Conservation (phyloP, 1,284 basidiomycete genomes). For the Volvariella volvacea region DNA sequence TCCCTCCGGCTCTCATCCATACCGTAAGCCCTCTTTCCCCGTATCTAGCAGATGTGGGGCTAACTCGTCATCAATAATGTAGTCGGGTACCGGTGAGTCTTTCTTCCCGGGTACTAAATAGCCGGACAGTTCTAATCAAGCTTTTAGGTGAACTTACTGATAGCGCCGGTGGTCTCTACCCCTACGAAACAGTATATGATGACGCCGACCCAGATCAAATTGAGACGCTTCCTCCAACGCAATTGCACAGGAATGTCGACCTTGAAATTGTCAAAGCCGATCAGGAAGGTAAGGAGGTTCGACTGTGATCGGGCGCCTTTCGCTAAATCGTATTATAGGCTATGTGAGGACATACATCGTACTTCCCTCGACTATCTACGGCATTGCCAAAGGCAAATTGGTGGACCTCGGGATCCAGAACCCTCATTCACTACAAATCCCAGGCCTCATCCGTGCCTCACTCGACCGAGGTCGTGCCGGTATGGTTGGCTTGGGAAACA, state of each 20-base stretch:
- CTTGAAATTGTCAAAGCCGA: conserved; percentile 27
- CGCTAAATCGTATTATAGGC: conserved; percentile 19
- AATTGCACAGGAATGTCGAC: conserved; percentile 32
- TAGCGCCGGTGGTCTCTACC: conserved; percentile 25
- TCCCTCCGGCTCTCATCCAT: conserved; percentile 40
- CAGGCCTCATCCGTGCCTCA: conserved; percentile 26
- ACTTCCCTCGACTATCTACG: conserved; percentile 40
- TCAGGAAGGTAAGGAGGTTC: conserved; percentile 20
- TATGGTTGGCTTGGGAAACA: conserved; percentile 38
- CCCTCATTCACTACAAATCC: conserved; percentile 34
- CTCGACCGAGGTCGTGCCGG: conserved; percentile 34
- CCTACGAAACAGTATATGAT: conserved; percentile 25
- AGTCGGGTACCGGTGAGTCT: conserved; percentile 17
- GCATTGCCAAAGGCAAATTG: conserved; percentile 32
- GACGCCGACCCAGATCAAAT: conserved; percentile 30
- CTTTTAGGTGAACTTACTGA: conserved; percentile 29
- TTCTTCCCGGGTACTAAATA: background rate
- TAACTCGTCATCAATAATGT: background rate
- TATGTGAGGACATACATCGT: conserved; percentile 38
- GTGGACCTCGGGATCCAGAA: conserved; percentile 36
- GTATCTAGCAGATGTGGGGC: background rate
- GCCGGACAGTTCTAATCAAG: too few species aligned
- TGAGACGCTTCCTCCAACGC: conserved; percentile 24
- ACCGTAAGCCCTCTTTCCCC: conserved; percentile 29
- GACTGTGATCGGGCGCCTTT: background rate